These are phyloP conservation scores for Tuctoria greenei DNA, from an alignment of 176 grass and related monocot genomes.

Conservation along the genomic window DNA sequence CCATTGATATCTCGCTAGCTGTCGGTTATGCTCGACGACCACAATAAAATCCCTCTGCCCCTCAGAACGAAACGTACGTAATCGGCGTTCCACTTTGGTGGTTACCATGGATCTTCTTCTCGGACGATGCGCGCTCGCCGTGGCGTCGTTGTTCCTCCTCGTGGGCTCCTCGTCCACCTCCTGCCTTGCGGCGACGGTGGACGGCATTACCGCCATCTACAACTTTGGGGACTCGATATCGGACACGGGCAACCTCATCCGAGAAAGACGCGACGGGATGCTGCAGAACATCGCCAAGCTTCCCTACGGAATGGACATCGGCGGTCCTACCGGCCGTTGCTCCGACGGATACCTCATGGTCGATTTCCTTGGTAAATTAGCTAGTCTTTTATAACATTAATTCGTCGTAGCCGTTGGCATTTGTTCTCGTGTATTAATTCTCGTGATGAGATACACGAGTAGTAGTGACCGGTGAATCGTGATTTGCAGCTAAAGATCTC, in stretches of 20 bases:
- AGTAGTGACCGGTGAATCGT: background rate
- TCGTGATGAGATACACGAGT: background rate
- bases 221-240: slow-evolving; percentile 37
- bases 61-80: background rate
- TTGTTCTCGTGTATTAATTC: background rate
- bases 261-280: slow-evolving; percentile 16
- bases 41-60: background rate
- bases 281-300: background rate
- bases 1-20: background rate
- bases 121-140: background rate
- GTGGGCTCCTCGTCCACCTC: background rate
- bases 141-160: background rate
- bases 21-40: background rate
- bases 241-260: slow-evolving; percentile 36
- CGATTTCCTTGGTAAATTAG: slow-evolving; percentile 27
- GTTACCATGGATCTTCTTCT: slow-evolving; percentile 10
- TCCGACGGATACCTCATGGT: slow-evolving; percentile 49
- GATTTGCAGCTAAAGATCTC: slow-evolving; percentile 39
- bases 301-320: slow-evolving; percentile 26
- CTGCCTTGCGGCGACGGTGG: background rate
- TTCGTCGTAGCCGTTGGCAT: background rate
- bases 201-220: slow-evolving; percentile 38
- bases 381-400: too few relatives aligned
- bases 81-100: background rate
- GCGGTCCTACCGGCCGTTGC: slow-evolving; percentile 21